phyloP scores from a whole-genome alignment of 129 eudicot species.

The Cynara cardunculus region DNA sequence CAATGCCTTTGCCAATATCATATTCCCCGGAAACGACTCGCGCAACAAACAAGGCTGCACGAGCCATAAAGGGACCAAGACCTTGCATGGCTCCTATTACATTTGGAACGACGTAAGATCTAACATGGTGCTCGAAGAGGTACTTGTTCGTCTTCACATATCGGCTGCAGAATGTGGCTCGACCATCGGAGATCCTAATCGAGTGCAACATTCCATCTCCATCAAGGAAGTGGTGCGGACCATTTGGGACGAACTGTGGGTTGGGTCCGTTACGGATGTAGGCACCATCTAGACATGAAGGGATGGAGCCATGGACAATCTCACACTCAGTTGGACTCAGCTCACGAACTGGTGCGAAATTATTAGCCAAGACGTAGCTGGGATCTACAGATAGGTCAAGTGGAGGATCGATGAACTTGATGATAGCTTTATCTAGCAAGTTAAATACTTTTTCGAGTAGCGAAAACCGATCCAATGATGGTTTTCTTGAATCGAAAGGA shows the following conservation, averaged over 20 bases:
- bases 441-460: background rate
- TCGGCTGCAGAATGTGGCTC: background rate
- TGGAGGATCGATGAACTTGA: background rate
- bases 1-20: too few species aligned
- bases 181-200: background rate
- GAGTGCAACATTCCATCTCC: background rate
- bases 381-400: background rate
- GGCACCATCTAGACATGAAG: background rate
- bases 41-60: too few species aligned
- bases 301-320: background rate
- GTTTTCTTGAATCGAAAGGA: background rate
- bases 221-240: background rate
- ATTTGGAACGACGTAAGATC: too few species aligned
- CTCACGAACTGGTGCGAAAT: background rate
- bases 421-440: background rate
- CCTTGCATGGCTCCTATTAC: too few species aligned
- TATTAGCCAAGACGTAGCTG: background rate
- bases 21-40: too few species aligned
- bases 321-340: background rate
- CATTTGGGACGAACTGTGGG: background rate
- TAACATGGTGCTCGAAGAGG: too few species aligned
- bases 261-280: background rate
- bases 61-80: too few species aligned
- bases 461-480: background rate
- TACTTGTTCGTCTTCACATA: background rate